Percentiles rank a stretch among this genome's conserved stretches.
phyloP scores from a whole-genome alignment of 2,329 filamentous ascomycete species.

The Colletotrichum plurivorum region DNA sequence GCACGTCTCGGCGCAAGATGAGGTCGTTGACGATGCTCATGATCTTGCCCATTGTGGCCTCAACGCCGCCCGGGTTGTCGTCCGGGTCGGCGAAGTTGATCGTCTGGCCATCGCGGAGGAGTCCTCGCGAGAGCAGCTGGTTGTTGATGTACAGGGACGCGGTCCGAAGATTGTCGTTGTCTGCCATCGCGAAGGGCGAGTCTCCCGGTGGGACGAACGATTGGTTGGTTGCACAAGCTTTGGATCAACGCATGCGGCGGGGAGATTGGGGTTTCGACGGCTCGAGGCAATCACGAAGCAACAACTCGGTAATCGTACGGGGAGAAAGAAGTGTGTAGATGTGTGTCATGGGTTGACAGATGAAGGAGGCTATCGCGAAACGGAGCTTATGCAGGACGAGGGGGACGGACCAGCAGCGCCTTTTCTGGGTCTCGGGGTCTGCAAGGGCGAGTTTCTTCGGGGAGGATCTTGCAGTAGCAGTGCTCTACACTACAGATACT shows the following conservation, averaged over 20 bases:
- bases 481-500: too few relatives aligned
- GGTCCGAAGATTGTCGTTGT: slow-evolving; percentile 74
- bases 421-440: slow-evolving; percentile 33
- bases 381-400: slow-evolving; percentile 35
- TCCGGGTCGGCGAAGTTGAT: slow-evolving; percentile 88
- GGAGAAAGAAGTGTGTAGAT: not conserved
- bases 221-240: slow-evolving; percentile 3
- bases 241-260: slow-evolving; percentile 27
- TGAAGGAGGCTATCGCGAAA: not conserved
- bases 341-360: slow-evolving; percentile 12
- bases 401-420: slow-evolving; percentile 34
- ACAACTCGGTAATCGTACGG: not conserved
- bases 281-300: slow-evolving; percentile 26
- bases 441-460: slow-evolving; percentile 26
- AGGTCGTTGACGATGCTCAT: slow-evolving; percentile 96
- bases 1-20: slow-evolving; percentile 88
- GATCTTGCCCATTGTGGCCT: slow-evolving; percentile 83
- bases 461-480: too few relatives aligned
- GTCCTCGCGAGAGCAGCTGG: slow-evolving; percentile 75
- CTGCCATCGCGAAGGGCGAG: slow-evolving; percentile 60
- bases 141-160: slow-evolving; percentile 82
- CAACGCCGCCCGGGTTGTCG: slow-evolving; percentile 72
- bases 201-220: slow-evolving; percentile 20
- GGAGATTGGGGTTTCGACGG: not conserved
- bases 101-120: slow-evolving; percentile 76